Evolutionary conservation across 768 basidiomycete genomes (phyloP).

Genomic region (Suillus weaverae): DNA sequence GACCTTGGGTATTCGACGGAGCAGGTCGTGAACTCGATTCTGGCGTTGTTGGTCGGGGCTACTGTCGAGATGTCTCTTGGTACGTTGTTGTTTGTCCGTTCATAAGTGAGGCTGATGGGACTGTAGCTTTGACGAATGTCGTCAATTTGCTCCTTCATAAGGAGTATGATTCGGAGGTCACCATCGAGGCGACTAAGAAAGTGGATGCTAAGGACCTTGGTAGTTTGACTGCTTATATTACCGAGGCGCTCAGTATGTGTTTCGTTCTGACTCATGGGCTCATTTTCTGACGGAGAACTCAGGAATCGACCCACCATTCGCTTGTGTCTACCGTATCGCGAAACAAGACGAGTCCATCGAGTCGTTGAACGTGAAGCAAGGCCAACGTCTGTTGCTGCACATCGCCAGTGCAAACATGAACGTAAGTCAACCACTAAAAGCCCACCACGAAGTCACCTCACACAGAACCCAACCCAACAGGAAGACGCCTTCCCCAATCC

Average conservation of each 20-base stretch:
- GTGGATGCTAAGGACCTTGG: slow-evolving; percentile 36
- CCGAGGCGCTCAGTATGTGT: slow-evolving; percentile 68
- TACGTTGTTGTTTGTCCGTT: slow-evolving; percentile 25
- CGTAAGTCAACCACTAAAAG: slow-evolving; percentile 41
- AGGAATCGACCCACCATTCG: slow-evolving; percentile 77
- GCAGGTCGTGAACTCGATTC: slow-evolving; percentile 63
- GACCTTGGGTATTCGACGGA: slow-evolving; percentile 58
- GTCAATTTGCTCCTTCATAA: slow-evolving; percentile 64
- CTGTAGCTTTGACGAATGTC: slow-evolving; percentile 60
- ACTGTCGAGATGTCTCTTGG: slow-evolving; percentile 72
- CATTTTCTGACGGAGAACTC: slow-evolving; percentile 9
- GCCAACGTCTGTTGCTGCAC: slow-evolving; percentile 62
- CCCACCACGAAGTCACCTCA: background rate
- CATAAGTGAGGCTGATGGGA: background rate
- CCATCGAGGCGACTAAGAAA: slow-evolving; percentile 29
- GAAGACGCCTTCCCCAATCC: slow-evolving; percentile 53
- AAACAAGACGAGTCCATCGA: slow-evolving; percentile 46
- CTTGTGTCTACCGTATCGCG: slow-evolving; percentile 61
- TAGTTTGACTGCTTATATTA: slow-evolving; percentile 54
- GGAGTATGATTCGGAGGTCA: slow-evolving; percentile 40
- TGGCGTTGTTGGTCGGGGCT: slow-evolving; percentile 69
- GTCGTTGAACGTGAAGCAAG: slow-evolving; percentile 42
- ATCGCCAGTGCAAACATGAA: slow-evolving; percentile 54
- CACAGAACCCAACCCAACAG: slow-evolving; percentile 31
- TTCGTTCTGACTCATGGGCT: background rate